Evolutionary conservation across 2,329 filamentous ascomycete species (phyloP), one percentile per base, ranked within the genome.

Genomic region (Colletotrichum sansevieriae): DNA sequence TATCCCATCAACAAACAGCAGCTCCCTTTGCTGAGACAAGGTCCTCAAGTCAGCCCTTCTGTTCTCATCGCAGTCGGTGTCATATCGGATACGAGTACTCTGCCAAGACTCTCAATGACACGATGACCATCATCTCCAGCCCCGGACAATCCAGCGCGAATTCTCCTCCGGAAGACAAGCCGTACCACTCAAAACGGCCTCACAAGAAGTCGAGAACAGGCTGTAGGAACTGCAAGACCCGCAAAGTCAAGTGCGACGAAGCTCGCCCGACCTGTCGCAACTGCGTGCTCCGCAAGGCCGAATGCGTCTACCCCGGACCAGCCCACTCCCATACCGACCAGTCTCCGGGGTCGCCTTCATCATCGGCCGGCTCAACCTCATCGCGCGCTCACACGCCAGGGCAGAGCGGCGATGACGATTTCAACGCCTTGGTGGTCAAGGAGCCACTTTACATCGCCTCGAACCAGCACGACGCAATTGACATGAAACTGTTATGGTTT

Each of bases 221-320:
- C 6, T 88, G 86, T 72, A 78, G 78, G 70, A 85, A 83, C 73
- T 88, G 86, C 80, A 88, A 88, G 76, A 75, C 76, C 15, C 83
- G 86, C 63, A 87, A 85, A 75, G 83, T 86, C 62, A 87, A 86
- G 76, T 88, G 86, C 75, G 83, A 86, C 68, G 85, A 88, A 73
- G 78, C 72, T 5, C 82, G 79, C 33, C 87, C 87, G 0, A 73
- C 78, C 3, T 88, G 86, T 72, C 81, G 81, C 46, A 79, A 82
- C 35, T 88, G 87, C 74, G 80, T 76, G 47, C 75, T 84, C 68
- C 82, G 86, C 65, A 81, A 79, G 63, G 82, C 83, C 62, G 75
- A 77, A 2, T 89, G 86, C 73, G 74, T 83, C 60, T 88, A 87
- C 73, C 78, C 79, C 58, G 72, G 63, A 55, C 72, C 52, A 57